A percentile compares a stretch with the other conserved stretches of the same genome.
phyloP scores from a whole-genome alignment of 768 basidiomycete genomes.

The Kwoniella dendrophila region DNA sequence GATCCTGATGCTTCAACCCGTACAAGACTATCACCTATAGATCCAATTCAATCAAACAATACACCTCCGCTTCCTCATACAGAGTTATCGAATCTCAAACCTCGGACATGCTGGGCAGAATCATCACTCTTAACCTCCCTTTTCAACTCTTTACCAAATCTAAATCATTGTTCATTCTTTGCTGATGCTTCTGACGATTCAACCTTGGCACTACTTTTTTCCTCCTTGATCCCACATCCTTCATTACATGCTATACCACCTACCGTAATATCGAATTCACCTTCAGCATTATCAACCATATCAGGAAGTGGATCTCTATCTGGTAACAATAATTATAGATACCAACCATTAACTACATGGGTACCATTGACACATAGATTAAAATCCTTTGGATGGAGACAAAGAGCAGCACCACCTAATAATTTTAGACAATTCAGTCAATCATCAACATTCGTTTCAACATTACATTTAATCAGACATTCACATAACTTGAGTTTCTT shows the following conservation, averaged over 20 bases:
- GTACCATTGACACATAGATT: slow-evolving; percentile 37
- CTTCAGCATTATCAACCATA: slow-evolving; percentile 23
- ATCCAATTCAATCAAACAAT: neutral
- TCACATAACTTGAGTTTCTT: slow-evolving; percentile 44
- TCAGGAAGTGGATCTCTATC: slow-evolving; percentile 1
- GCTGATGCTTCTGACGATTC: slow-evolving; percentile 53
- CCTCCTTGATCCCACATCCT: slow-evolving; percentile 43
- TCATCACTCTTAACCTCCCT: slow-evolving; percentile 42
- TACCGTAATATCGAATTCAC: slow-evolving; percentile 19
- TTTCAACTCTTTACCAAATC: slow-evolving; percentile 40
- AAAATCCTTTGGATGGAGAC: slow-evolving; percentile 51
- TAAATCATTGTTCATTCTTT: slow-evolving; percentile 53
- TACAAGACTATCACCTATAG: slow-evolving; percentile 9
- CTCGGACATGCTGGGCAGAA: slow-evolving; percentile 46
- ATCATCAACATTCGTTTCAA: slow-evolving; percentile 48
- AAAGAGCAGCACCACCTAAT: slow-evolving; percentile 45
- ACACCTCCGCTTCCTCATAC: slow-evolving; percentile 10
- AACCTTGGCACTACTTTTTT: slow-evolving; percentile 45
- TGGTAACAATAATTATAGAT: neutral
- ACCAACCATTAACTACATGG: neutral
- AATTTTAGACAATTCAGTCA: slow-evolving; percentile 42
- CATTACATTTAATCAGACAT: slow-evolving; percentile 45
- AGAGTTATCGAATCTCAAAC: neutral
- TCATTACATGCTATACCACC: slow-evolving; percentile 37
- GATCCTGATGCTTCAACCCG: slow-evolving; percentile 27